phyloP scores from a whole-genome alignment of 2,329 filamentous ascomycete genomes.

The Exophiala sideris region DNA sequence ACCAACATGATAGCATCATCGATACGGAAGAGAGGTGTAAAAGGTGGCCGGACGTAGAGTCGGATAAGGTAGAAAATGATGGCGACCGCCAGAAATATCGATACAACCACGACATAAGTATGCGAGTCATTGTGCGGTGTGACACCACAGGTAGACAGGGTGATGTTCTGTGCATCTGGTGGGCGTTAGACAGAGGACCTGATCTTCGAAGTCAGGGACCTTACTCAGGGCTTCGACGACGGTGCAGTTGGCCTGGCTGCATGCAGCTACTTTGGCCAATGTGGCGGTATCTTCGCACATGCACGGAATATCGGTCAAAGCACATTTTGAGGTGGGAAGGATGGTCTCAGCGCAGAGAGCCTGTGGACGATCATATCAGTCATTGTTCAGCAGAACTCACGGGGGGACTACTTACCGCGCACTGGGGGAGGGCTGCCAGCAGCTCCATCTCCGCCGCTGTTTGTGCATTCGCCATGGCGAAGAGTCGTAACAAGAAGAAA shows the following conservation, averaged over 20 bases:
- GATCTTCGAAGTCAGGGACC: neutral
- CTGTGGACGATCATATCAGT: neutral
- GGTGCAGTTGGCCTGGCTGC: constrained; percentile 32
- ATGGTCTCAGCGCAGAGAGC: constrained; percentile 11
- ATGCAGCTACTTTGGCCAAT: constrained; percentile 27
- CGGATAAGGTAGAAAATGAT: constrained; percentile 2
- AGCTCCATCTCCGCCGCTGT: neutral
- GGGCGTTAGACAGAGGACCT: neutral
- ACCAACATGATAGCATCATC: constrained; percentile 8
- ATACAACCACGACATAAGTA: neutral
- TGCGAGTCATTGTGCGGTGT: neutral
- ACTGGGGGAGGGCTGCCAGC: neutral
- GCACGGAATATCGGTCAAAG: constrained; percentile 29
- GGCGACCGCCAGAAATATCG: constrained; percentile 1
- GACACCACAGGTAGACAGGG: neutral
- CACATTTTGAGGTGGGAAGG: constrained; percentile 19
- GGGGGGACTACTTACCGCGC: neutral
- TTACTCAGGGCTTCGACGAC: constrained; percentile 30
- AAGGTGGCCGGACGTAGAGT: constrained; percentile 1
- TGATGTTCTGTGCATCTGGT: neutral
- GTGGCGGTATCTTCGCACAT: constrained; percentile 31
- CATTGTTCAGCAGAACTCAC: neutral
- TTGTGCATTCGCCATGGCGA: neutral
- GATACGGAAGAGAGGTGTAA: neutral
- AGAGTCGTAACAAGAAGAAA: no score